Conservation (phyloP, 352 stramenopile genomes). For the Globisporangium okanoganense region DNA sequence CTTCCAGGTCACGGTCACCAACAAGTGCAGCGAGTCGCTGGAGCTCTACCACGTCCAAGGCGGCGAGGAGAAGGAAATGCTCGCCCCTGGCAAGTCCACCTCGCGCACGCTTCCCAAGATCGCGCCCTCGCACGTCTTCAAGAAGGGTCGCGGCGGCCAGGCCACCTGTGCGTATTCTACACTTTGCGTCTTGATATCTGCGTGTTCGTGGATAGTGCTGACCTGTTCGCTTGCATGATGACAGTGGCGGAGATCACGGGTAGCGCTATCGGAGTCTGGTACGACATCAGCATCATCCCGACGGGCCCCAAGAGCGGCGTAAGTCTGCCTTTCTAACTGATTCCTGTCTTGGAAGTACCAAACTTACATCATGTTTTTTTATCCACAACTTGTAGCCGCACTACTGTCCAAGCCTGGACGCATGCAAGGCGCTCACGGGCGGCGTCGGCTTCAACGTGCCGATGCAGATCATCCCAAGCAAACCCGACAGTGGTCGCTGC, state of each 20-base stretch:
- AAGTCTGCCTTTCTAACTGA: background rate
- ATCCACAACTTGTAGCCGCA: constrained; percentile 26
- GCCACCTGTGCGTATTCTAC: constrained; percentile 43
- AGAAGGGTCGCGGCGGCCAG: constrained; percentile 41
- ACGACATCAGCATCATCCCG: constrained; percentile 76
- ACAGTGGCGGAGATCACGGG: constrained; percentile 65
- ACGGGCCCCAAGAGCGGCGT: constrained; percentile 26
- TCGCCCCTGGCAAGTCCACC: constrained; percentile 28
- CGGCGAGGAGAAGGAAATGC: constrained; percentile 19
- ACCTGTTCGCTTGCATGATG: constrained; percentile 11
- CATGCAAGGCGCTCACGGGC: constrained; percentile 56
- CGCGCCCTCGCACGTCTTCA: constrained; percentile 46
- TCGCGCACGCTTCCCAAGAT: constrained; percentile 21
- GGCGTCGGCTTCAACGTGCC: constrained; percentile 58
- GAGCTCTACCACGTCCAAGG: constrained; percentile 34
- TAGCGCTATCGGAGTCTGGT: constrained; percentile 36
- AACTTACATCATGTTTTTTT: background rate
- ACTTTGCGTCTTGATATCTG: background rate
- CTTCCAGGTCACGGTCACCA: constrained; percentile 52
- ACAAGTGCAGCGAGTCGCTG: constrained; percentile 44
- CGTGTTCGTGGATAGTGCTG: background rate
- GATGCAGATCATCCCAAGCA: constrained; percentile 56
- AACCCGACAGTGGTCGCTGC: constrained; percentile 33
- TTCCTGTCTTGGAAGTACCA: background rate
- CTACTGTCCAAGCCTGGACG: constrained; percentile 41